phyloP scores from a whole-genome alignment of 192 early-diverging fungal genomes.

The Mortierella antarctica region DNA sequence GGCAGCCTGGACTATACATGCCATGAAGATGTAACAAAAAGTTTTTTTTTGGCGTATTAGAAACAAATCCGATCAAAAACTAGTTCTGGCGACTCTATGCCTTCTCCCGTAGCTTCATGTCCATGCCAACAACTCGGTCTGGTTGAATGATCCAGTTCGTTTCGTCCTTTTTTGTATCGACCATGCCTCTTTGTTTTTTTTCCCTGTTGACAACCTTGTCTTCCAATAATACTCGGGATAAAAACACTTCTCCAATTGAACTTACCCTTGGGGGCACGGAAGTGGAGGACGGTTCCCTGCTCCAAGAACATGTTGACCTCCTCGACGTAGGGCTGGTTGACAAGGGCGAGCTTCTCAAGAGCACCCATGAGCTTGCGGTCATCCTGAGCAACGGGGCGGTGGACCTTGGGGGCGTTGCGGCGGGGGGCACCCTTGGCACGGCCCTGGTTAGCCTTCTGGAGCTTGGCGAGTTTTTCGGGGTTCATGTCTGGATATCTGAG shows the following conservation, averaged over 20 bases:
- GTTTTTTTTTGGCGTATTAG: too few species aligned
- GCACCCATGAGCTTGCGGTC: conserved; percentile 93
- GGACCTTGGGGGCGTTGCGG: conserved; percentile 86
- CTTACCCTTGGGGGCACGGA: conserved; percentile 85
- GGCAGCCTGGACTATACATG: conserved; percentile 80
- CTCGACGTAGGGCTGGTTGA: conserved; percentile 86
- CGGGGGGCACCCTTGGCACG: conserved; percentile 95
- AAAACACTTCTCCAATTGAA: neutral
- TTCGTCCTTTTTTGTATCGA: too few species aligned
- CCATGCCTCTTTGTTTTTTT: too few species aligned
- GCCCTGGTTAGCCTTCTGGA: conserved; percentile 89
- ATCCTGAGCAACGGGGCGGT: conserved; percentile 73
- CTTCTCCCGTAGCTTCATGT: too few species aligned
- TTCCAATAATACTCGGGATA: neutral
- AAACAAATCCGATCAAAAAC: too few species aligned
- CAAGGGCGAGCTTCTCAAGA: conserved; percentile 90
- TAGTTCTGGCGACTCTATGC: too few species aligned
- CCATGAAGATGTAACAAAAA: neutral
- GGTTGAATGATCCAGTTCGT: too few species aligned
- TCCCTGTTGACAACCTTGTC: neutral
- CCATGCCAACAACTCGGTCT: too few species aligned
- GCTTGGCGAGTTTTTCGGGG: conserved; percentile 92
- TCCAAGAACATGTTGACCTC: conserved; percentile 98
- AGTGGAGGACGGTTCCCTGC: conserved; percentile 92
- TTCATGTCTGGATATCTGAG: conserved; percentile 61